Evolutionary conservation across 164 flowering plant species (phyloP).

Genomic region (Umbilicus rupestris): DNA sequence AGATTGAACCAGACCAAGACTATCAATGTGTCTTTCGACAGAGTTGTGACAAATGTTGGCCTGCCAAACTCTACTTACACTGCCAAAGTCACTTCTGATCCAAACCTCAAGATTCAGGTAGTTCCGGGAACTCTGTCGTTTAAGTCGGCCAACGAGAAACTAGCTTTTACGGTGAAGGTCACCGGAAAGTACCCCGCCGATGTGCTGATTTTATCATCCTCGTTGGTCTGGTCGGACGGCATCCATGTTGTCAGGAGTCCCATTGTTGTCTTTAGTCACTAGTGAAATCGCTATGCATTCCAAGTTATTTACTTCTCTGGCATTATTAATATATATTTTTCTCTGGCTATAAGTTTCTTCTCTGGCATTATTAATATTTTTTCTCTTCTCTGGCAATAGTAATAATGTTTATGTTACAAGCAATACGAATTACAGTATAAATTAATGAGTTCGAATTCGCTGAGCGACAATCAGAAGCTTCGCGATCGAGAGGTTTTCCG

Average conservation of each 20-base stretch:
- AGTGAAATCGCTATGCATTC: neutral
- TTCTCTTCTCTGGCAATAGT: too few species aligned
- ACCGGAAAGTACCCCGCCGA: neutral
- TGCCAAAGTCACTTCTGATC: neutral
- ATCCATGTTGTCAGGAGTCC: constrained; percentile 9
- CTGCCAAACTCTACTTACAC: constrained; percentile 22
- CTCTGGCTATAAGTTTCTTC: too few species aligned
- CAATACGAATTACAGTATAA: too few species aligned
- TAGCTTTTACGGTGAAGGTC: constrained; percentile 8
- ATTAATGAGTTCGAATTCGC: too few species aligned
- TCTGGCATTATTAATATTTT: too few species aligned
- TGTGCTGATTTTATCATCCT: neutral
- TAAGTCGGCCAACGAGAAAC: constrained; percentile 8
- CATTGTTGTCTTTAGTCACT: neutral
- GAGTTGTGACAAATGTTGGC: constrained; percentile 48
- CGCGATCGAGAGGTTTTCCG: too few species aligned
- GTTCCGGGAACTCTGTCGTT: constrained; percentile 8
- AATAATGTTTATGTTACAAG: too few species aligned
- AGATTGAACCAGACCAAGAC: neutral
- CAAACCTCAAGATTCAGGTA: neutral
- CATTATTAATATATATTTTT: too few species aligned
- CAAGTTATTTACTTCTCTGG: too few species aligned
- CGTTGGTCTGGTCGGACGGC: constrained; percentile 12
- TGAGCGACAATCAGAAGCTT: too few species aligned
- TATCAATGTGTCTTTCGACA: constrained; percentile 11